Percentiles rank a stretch among this genome's conserved stretches.
Conservation (phyloP, 768 basidiomycete genomes). For the Russula brevipes region DNA sequence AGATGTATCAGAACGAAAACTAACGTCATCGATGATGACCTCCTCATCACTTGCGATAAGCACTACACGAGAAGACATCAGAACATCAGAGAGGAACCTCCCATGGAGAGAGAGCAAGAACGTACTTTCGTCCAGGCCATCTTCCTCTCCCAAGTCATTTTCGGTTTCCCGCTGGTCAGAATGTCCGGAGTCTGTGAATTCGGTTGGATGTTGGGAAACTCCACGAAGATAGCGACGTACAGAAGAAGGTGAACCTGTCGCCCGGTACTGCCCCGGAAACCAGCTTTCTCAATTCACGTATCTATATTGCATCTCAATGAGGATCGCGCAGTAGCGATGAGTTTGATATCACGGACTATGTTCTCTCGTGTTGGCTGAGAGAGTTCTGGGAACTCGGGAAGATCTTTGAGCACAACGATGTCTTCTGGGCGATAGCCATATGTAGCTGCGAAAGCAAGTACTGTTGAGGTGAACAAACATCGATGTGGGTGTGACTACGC, state of each 20-base stretch:
- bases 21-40: conserved; percentile 28
- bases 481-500: background rate
- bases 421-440: conserved; percentile 22
- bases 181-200: conserved; percentile 27
- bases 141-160: conserved; percentile 23
- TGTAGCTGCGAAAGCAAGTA: conserved; percentile 2
- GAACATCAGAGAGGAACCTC: background rate
- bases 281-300: conserved; percentile 21
- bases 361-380: conserved; percentile 20
- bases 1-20: background rate
- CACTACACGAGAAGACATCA: background rate
- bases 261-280: conserved; percentile 25
- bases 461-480: background rate
- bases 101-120: too few species aligned
- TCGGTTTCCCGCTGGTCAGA: conserved; percentile 22
- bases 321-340: background rate
- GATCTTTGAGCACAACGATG: conserved; percentile 22
- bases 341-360: conserved; percentile 9
- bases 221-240: conserved; percentile 18
- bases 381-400: background rate
- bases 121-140: conserved; percentile 28
- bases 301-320: conserved; percentile 6
- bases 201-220: background rate
- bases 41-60: conserved; percentile 18
- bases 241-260: conserved; percentile 29